Conservation (phyloP, 768 basidiomycete species). For the Boletus pseudopeckii region DNA sequence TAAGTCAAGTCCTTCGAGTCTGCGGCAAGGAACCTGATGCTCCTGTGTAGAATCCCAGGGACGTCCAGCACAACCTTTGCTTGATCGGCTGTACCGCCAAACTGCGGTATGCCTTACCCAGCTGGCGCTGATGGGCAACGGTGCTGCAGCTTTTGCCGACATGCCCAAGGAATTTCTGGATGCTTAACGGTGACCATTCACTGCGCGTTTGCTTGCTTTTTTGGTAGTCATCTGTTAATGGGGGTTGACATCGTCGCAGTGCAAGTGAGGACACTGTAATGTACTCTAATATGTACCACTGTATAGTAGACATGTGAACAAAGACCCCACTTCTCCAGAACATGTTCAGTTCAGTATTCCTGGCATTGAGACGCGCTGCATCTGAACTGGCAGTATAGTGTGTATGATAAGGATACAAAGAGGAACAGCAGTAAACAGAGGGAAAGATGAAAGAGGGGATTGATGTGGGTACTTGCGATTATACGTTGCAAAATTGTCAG, state of each 20-base stretch:
- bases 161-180: conserved; percentile 72
- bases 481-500: conserved; percentile 8
- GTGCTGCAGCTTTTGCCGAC: conserved; percentile 79
- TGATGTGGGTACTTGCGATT: conserved; percentile 10
- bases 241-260: not conserved
- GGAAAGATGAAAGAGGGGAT: conserved; percentile 1
- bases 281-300: conserved; percentile 11
- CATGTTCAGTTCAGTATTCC: not conserved
- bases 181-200: conserved; percentile 17
- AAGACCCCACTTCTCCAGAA: conserved; percentile 12
- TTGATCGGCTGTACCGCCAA: conserved; percentile 79
- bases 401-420: conserved; percentile 31
- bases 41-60: conserved; percentile 66
- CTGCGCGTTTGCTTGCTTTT: not conserved
- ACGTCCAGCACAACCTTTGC: conserved; percentile 61
- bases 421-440: conserved; percentile 1
- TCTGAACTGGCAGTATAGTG: conserved; percentile 12
- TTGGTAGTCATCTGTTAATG: not conserved
- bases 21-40: conserved; percentile 1
- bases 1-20: conserved; percentile 34
- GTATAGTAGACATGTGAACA: conserved; percentile 8
- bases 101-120: conserved; percentile 65
- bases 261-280: conserved; percentile 10
- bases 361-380: not conserved
- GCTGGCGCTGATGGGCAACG: conserved; percentile 68